These are phyloP conservation scores for Candida ascalaphidarum DNA, from an alignment of 805 yeast species.

Conservation along the genomic window DNA sequence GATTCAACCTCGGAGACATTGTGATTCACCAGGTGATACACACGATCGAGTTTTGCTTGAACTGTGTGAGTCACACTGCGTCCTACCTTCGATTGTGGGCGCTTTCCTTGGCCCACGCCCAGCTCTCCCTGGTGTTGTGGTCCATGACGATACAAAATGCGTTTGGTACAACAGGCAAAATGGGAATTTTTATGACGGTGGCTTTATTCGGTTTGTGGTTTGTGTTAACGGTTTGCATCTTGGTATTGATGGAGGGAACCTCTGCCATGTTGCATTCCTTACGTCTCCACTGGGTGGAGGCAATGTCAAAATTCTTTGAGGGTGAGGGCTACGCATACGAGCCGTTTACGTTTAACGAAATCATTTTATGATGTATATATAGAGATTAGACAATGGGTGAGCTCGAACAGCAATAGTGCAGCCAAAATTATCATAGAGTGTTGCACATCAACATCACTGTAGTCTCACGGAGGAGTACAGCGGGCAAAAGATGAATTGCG, in stretches of 20 bases:
- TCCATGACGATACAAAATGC: conserved; percentile 84
- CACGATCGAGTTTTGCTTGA: conserved; percentile 94
- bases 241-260: conserved; percentile 97
- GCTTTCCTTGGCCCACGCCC: conserved; percentile 92
- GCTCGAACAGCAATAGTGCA: too few relatives aligned
- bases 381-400: too few relatives aligned
- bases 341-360: conserved; percentile 63
- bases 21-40: conserved; percentile 97
- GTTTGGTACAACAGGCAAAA: conserved; percentile 53
- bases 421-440: too few relatives aligned
- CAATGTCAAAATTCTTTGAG: conserved; percentile 95
- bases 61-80: conserved; percentile 98
- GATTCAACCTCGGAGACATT: conserved; percentile 79
- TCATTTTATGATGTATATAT: not conserved
- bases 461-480: too few relatives aligned
- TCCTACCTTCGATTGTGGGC: conserved; percentile 97
- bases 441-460: too few relatives aligned
- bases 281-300: conserved; percentile 98
- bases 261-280: conserved; percentile 98
- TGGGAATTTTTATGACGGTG: conserved; percentile 70
- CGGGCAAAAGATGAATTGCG: too few relatives aligned
- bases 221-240: conserved; percentile 76
- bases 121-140: conserved; percentile 92
- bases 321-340: conserved; percentile 91
- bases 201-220: conserved; percentile 93